These are phyloP conservation scores for Cytospora piceicola DNA, from an alignment of 2,329 filamentous ascomycete genomes.

Conservation along the genomic window DNA sequence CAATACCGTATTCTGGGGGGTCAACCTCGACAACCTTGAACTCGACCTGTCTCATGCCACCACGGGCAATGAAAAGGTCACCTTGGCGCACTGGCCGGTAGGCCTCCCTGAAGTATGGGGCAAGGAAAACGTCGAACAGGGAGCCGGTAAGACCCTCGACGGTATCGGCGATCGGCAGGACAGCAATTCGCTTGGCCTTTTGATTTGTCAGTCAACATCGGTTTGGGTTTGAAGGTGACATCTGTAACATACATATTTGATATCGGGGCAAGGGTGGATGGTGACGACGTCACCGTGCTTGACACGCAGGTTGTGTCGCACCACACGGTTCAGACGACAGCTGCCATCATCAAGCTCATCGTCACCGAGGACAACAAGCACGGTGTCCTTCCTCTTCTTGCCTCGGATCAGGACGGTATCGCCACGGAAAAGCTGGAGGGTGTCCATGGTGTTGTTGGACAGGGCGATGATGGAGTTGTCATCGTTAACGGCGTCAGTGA, in stretches of 20 bases:
- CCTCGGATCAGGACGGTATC: constrained; percentile 98
- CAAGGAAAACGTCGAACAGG: constrained; percentile 98
- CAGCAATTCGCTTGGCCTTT: constrained; percentile 97
- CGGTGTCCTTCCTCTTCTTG: constrained; percentile 99
- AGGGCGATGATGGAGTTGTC: constrained; percentile 99
- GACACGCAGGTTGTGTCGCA: constrained; percentile 96
- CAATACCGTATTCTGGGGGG: constrained; percentile 96
- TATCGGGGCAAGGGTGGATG: constrained; percentile 96
- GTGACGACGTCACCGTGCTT: constrained; percentile 99
- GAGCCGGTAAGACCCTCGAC: constrained; percentile 97
- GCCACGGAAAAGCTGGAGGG: constrained; percentile 95
- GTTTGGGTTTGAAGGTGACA: background rate
- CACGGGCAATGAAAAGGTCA: constrained; percentile 94
- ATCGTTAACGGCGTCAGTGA: constrained; percentile 98
- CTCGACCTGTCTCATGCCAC: constrained; percentile 98
- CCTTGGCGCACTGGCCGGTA: constrained; percentile 97
- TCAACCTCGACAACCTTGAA: constrained; percentile 99
- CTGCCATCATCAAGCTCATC: constrained; percentile 98
- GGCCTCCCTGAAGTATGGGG: constrained; percentile 98
- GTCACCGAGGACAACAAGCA: constrained; percentile 94
- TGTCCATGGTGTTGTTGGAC: constrained; percentile 98
- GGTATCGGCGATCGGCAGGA: constrained; percentile 96
- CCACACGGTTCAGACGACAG: constrained; percentile 96
- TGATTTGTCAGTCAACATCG: constrained; percentile 32
- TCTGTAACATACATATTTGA: constrained; percentile 89